phyloP scores from a whole-genome alignment of 2,329 filamentous ascomycete genomes.

The Drechslera avenae region DNA sequence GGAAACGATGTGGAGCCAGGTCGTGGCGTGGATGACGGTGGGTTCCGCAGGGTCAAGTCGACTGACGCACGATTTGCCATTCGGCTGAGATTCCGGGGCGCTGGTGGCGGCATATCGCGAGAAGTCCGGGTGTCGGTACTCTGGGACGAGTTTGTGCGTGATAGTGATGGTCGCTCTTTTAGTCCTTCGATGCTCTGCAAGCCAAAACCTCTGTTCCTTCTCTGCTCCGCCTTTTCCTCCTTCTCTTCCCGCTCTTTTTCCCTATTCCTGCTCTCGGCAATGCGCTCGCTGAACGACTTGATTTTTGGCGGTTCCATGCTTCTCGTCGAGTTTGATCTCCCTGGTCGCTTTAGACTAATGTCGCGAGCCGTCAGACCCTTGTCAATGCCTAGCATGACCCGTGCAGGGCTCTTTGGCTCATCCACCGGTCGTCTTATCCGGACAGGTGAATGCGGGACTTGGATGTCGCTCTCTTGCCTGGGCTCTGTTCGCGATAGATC shows the following conservation, averaged over 20 bases:
- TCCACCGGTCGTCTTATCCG: constrained; percentile 55
- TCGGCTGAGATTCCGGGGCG: constrained; percentile 14
- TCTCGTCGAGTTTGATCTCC: constrained; percentile 52
- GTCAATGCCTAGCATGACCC: constrained; percentile 84
- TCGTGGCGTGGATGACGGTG: constrained; percentile 17
- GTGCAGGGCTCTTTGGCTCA: constrained; percentile 74
- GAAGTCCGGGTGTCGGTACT: constrained; percentile 29
- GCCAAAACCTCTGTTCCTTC: constrained; percentile 50
- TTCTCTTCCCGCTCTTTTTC: constrained; percentile 53
- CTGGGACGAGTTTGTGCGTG: constrained; percentile 36
- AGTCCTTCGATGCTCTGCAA: constrained; percentile 36
- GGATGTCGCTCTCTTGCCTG: constrained; percentile 53
- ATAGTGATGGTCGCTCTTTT: constrained; percentile 29
- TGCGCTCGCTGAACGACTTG: constrained; percentile 81
- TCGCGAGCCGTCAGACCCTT: constrained; percentile 82
- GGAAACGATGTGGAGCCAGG: constrained; percentile 6
- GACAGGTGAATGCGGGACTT: constrained; percentile 78
- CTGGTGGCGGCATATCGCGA: constrained; percentile 25
- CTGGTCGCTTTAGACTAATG: constrained; percentile 74
- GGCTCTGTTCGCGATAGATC: constrained; percentile 32
- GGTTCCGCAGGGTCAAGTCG: constrained; percentile 15
- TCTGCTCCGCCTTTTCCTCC: constrained; percentile 50
- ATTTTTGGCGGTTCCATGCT: constrained; percentile 30
- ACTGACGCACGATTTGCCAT: constrained; percentile 23
- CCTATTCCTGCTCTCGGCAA: constrained; percentile 67